Base-by-base conservation (phyloP, 495 filamentous ascomycete genomes). In the Penicillium lividum region DNA sequence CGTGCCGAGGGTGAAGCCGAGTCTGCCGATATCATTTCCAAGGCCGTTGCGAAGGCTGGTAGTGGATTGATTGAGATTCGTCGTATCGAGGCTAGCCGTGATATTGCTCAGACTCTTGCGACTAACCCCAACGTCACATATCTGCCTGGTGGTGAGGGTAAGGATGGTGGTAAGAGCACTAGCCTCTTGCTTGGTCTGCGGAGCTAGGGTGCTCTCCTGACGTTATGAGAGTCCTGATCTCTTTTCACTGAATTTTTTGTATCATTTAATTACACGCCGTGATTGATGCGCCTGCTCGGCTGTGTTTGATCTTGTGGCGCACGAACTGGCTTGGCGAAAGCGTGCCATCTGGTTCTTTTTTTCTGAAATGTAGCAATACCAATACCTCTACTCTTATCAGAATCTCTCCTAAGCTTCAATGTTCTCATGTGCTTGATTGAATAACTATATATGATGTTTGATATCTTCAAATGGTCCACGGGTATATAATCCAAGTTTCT, bases 1-100 rank as follows among this genome's bases (percentile, higher is more conserved):
- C 84, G 94, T 46, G 92, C 94, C 27, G 94, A 98, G 83, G 94
- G 94, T 70, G 94, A 99, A 72, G 92, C 93, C 60, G 93, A 97
- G 84, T 88, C 86, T 68, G 94, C 94, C 51, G 95, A 98, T 47
- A 93, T 92, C 53, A 97, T 99, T 74, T 85, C 82, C 79, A 92
- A 85, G 80, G 77, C 94, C 7, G 91, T 99, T 54, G 90, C 91
- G 68, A 97, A 92, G 85, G 82, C 85, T 33, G 94, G 94, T 51
- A 92, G 91, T 74, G 94, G 94, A 5, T 80, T 99, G 68, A 91
- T 99, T 60, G 84, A 90, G 86, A 98, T 99, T 69, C 82, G 94
- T 75, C 84, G 92, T 75, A 97, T 99, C 70, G 94, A 99, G 78
- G 96, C 94, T 48, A 93, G 90, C 75, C 90, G 88, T 74, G 95